Conservation (phyloP, 2,329 filamentous ascomycete species). For the Claviceps digitariae region DNA sequence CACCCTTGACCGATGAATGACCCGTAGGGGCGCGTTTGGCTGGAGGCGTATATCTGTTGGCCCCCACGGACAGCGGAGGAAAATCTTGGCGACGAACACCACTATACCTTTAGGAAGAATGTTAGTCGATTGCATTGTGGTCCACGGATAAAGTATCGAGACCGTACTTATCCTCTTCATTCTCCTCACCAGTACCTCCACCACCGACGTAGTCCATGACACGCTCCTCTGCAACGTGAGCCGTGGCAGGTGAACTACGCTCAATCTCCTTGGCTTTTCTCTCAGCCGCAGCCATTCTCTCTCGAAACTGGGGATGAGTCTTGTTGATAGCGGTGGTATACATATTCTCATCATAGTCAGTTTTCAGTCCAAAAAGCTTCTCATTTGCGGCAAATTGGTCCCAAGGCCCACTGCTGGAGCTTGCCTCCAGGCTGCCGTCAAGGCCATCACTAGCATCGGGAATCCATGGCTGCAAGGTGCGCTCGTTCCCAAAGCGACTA, state of each 20-base stretch:
- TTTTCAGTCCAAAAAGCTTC: slow-evolving; percentile 72
- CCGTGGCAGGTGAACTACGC: slow-evolving; percentile 54
- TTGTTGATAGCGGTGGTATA: slow-evolving; percentile 90
- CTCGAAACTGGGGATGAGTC: slow-evolving; percentile 66
- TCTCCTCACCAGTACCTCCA: slow-evolving; percentile 51
- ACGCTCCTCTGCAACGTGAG: slow-evolving; percentile 84
- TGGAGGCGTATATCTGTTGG: slow-evolving; percentile 78
- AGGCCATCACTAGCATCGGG: slow-evolving; percentile 46
- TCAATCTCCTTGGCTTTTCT: slow-evolving; percentile 85
- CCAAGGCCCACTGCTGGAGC: slow-evolving; percentile 46
- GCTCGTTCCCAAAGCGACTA: slow-evolving; percentile 53
- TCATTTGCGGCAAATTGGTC: slow-evolving; percentile 93
- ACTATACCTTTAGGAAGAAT: slow-evolving; percentile 52
- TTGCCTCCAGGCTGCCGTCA: slow-evolving; percentile 59
- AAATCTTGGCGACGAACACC: slow-evolving; percentile 72
- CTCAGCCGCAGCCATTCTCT: slow-evolving; percentile 65
- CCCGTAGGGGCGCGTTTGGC: slow-evolving; percentile 68
- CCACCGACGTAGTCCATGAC: slow-evolving; percentile 54
- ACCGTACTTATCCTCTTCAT: slow-evolving; percentile 81
- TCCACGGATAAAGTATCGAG: not conserved
- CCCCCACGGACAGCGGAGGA: slow-evolving; percentile 42
- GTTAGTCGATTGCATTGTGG: slow-evolving; percentile 8
- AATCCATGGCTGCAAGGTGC: slow-evolving; percentile 71
- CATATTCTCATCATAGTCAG: slow-evolving; percentile 84
- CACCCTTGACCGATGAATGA: slow-evolving; percentile 60